phyloP scores from a whole-genome alignment of 495 filamentous ascomycete genomes.

The Mycothermus thermophilus region DNA sequence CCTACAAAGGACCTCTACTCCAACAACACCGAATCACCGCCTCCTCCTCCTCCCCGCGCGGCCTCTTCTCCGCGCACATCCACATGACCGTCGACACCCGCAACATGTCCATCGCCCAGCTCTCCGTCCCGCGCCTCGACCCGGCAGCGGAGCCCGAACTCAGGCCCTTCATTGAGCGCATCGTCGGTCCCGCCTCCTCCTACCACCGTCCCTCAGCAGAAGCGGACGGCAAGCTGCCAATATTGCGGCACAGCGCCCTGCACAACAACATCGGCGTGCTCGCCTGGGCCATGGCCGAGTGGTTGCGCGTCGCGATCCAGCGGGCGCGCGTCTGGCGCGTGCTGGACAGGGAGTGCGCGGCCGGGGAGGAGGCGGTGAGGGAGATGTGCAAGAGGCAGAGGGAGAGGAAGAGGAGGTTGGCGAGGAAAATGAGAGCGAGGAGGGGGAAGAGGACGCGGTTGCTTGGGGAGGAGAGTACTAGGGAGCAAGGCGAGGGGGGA shows the following conservation, averaged over 20 bases:
- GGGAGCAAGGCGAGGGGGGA: slow-evolving; percentile 7
- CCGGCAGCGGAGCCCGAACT: slow-evolving; percentile 30
- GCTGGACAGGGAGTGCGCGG: slow-evolving; percentile 26
- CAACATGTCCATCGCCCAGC: slow-evolving; percentile 21
- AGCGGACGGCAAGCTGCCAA: not conserved
- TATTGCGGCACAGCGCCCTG: slow-evolving; percentile 13
- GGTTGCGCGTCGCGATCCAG: slow-evolving; percentile 31
- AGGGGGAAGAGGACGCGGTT: slow-evolving; percentile 4
- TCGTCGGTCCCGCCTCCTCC: slow-evolving; percentile 8
- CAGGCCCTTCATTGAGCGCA: slow-evolving; percentile 23
- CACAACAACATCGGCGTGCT: slow-evolving; percentile 32
- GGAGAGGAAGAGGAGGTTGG: slow-evolving; percentile 8
- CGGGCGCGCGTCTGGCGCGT: slow-evolving; percentile 35
- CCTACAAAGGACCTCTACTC: slow-evolving; percentile 14
- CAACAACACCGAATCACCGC: slow-evolving; percentile 30
- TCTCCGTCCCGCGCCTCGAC: slow-evolving; percentile 30
- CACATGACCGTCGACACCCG: slow-evolving; percentile 36
- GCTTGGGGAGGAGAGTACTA: slow-evolving; percentile 7
- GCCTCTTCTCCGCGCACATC: slow-evolving; percentile 32
- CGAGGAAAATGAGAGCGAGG: slow-evolving; percentile 12
- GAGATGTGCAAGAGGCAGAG: slow-evolving; percentile 17
- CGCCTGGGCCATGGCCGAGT: slow-evolving; percentile 40
- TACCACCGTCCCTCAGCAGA: not conserved
- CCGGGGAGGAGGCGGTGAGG: slow-evolving; percentile 13
- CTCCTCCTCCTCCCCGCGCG: slow-evolving; percentile 19